These are phyloP conservation scores for Pythium dissotocum DNA, from an alignment of 352 stramenopile genomes.

Conservation along the genomic window DNA sequence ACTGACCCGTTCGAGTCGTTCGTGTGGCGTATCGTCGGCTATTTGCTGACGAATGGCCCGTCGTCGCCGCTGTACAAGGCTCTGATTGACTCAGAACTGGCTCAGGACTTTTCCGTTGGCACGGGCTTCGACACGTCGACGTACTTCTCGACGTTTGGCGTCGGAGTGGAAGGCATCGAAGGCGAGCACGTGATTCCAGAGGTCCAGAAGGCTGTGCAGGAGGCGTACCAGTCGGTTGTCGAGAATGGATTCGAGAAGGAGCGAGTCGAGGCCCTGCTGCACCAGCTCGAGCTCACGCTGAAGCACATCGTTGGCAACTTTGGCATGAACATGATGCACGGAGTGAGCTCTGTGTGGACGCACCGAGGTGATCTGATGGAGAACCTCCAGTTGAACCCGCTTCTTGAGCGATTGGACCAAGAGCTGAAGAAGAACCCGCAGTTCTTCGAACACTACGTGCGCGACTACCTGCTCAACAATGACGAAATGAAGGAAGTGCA, in stretches of 20 bases:
- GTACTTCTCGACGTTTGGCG: conserved; percentile 74
- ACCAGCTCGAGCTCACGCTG: conserved; percentile 81
- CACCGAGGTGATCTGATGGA: conserved; percentile 66
- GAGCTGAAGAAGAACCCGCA: conserved; percentile 65
- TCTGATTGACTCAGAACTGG: conserved; percentile 74
- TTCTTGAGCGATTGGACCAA: conserved; percentile 52
- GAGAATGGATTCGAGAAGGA: conserved; percentile 73
- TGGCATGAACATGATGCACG: conserved; percentile 77
- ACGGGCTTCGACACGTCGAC: conserved; percentile 83
- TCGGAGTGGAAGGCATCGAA: conserved; percentile 74
- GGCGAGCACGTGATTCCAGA: conserved; percentile 47
- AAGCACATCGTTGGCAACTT: conserved; percentile 87
- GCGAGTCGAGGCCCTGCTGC: conserved; percentile 67
- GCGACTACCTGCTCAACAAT: conserved; percentile 46
- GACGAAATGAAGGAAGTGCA: conserved; percentile 55
- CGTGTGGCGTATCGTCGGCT: conserved; percentile 75
- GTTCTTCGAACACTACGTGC: conserved; percentile 69
- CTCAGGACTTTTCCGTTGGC: conserved; percentile 74
- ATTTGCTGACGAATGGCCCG: conserved; percentile 76
- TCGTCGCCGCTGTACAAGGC: conserved; percentile 83
- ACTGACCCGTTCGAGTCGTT: conserved; percentile 80
- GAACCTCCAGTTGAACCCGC: conserved; percentile 69
- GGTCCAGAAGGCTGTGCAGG: conserved; percentile 62
- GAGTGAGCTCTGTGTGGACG: conserved; percentile 65
- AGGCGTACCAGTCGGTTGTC: conserved; percentile 55